Base-by-base conservation (phyloP, 2,329 filamentous ascomycete species). In the Corniculantispora saksenae region DNA sequence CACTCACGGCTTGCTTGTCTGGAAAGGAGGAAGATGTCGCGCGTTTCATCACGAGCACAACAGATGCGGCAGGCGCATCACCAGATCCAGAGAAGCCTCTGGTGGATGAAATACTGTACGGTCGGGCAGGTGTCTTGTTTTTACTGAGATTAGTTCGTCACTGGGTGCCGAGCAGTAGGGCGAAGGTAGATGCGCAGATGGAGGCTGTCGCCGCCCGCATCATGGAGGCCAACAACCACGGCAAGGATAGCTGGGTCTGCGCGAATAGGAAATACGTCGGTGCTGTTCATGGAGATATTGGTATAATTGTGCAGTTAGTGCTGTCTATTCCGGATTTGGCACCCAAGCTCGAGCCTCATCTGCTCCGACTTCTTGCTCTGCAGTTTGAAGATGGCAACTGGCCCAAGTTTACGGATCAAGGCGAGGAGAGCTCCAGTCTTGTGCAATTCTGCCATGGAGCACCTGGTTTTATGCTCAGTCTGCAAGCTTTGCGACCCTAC, bases 391-490 rank as follows among this genome's bases (percentile, higher is more conserved):
- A 83, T 66, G 88, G 89, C 4, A 91, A 90, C 72, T 91, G 89
- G 77, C 86, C 86, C 0, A 83, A 84, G 12, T 81, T 66, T 43
- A 72, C 60, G 61, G 81, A 66, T 73, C 80, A 60, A 78, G 83
- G 73, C 38, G 72, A 70, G 32, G 80, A 78, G 55, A 78, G 81
- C 67, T 76, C 67, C 15, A 69, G 80, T 50, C 77, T 88, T 8
- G 83, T 91, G 8, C 88, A 91, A 71, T 88, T 89, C 75, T 91
- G 88, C 70, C 89, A 91, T 70, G 89, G 89, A 3, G 86, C 86
- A 0, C 85, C 89, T 2, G 89, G 89, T 0, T 83, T 90, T 25
- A 76, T 90, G 10, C 76, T 84, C 38, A 88, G 86, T 7, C 79
- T 91, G 10, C 70, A 82, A 5, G 83, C 84, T 1, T 80, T 91